Evolutionary conservation across 2,329 filamentous ascomycete genomes (phyloP), one percentile per base, ranked within the genome.

Genomic region (Westerdykella sp.): DNA sequence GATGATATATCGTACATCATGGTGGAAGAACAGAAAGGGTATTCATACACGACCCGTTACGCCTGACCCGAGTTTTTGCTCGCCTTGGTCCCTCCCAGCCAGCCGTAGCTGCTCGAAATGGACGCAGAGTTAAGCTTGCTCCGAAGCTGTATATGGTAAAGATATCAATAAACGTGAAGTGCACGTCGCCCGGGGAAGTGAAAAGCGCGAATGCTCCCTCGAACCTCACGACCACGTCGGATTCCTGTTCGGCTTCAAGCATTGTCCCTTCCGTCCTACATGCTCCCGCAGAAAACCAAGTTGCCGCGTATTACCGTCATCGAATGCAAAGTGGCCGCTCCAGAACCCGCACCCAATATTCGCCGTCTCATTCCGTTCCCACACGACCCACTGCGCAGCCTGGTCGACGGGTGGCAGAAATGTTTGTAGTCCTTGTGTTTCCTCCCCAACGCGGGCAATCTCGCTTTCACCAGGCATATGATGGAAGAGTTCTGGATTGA

Each of bases 401-500:
- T 56, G 44, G 34, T 68, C 65, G 12, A 68, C 63, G 5, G 65
- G 65, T 6, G 65, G 62, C 3, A 66, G 47, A 1, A 61, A 60
- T 6, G 49, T 49, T 14, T 54, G 46, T 39, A 62, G 53, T 21
- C 66, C 66, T 7, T 56, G 43, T n/a, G 45, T 45, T 21, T 56
- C 48, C 25, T 28, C 25, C 30, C 56, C 56, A 11, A 67, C 57
- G 10, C 57, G 51, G 7, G 65, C 67, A 23, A 72, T 70, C 45
- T 67, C 60, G 18, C 61, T 66, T 23, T 53, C 54, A 1, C 65
- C 65, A 7, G 67, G 66, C 56, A 70, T 62, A 45, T 72, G 69
- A 43, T 71, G 69, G 50, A 72, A 71, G 1, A 72, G 55, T 47
- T 72, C 69, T 1, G 69, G 68, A 44, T 70, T 71, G 18, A 68